A percentile compares a stretch with the other conserved stretches of the same genome.
Conservation (phyloP, 2,329 filamentous ascomycete species). For the Xylariomycetidae sp. region DNA sequence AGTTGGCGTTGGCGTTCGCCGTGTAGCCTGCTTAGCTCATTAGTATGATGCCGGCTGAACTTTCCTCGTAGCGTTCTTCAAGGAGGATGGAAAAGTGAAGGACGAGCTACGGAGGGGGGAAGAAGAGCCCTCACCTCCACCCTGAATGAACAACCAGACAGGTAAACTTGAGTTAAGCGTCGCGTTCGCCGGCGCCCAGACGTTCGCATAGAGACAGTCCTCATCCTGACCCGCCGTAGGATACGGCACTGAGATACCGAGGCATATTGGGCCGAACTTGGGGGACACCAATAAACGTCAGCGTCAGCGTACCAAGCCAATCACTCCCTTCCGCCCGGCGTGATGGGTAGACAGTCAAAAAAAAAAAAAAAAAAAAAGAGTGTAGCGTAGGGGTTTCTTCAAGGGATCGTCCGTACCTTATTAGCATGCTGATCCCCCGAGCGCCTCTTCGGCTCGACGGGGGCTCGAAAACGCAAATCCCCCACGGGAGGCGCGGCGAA, state of each 20-base stretch:
- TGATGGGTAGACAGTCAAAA: no score
- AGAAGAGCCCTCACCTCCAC: constrained; percentile 13
- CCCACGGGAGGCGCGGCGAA: constrained; percentile 49
- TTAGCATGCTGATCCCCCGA: constrained; percentile 31
- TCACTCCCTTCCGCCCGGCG: no score
- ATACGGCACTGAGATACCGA: constrained; percentile 31
- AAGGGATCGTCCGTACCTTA: no score
- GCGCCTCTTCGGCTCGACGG: constrained; percentile 35
- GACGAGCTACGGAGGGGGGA: no score
- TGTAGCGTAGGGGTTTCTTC: no score
- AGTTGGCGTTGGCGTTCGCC: constrained; percentile 44
- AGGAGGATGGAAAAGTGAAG: no score
- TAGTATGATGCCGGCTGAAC: no score
- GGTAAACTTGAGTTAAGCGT: constrained; percentile 39
- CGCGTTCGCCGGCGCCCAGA: constrained; percentile 37
- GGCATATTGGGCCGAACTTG: constrained; percentile 42
- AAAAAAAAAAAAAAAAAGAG: no score
- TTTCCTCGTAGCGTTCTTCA: no score
- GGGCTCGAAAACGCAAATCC: constrained; percentile 46
- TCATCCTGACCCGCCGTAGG: constrained; percentile 27
- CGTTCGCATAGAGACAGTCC: constrained; percentile 42
- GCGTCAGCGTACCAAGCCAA: no score
- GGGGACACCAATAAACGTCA: no score
- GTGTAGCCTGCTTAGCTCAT: constrained; percentile 35
- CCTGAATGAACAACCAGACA: constrained; percentile 50